Evolutionary conservation across 371 early-diverging fungal species (phyloP).

Genomic region (Mortierella sp.): DNA sequence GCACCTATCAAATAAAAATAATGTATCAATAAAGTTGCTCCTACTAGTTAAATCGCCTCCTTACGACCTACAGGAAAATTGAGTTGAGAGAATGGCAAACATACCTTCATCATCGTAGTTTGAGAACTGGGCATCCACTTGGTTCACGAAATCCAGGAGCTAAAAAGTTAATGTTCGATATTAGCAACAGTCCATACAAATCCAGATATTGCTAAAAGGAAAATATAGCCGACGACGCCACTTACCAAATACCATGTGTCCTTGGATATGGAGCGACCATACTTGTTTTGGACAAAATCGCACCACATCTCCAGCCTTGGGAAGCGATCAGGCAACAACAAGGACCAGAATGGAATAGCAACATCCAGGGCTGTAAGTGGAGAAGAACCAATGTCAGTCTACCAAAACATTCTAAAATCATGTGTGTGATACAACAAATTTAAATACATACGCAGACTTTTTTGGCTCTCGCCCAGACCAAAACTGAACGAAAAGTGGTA

Average conservation of each 20-base stretch:
- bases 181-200: not conserved
- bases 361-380: conserved; percentile 73
- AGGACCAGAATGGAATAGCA: conserved; percentile 82
- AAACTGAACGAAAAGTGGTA: conserved; percentile 84
- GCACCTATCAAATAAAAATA: conserved; percentile 19
- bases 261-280: conserved; percentile 83
- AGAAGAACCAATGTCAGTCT: not conserved
- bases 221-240: not conserved
- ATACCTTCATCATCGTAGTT: conserved; percentile 81
- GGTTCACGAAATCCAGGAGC: conserved; percentile 83
- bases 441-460: conserved; percentile 74
- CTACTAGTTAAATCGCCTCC: not conserved
- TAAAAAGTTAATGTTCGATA: conserved; percentile 41
- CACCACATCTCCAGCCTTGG: conserved; percentile 78
- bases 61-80: not conserved
- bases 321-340: conserved; percentile 73
- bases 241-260: conserved; percentile 89
- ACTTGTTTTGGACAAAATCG: conserved; percentile 78
- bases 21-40: not conserved
- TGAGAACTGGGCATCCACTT: conserved; percentile 68
- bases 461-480: conserved; percentile 78
- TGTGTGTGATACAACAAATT: not conserved
- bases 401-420: not conserved
- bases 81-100: not conserved
- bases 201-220: not conserved